Conservation (phyloP, 306 rosid genomes). For the Prunus fruticosa region DNA sequence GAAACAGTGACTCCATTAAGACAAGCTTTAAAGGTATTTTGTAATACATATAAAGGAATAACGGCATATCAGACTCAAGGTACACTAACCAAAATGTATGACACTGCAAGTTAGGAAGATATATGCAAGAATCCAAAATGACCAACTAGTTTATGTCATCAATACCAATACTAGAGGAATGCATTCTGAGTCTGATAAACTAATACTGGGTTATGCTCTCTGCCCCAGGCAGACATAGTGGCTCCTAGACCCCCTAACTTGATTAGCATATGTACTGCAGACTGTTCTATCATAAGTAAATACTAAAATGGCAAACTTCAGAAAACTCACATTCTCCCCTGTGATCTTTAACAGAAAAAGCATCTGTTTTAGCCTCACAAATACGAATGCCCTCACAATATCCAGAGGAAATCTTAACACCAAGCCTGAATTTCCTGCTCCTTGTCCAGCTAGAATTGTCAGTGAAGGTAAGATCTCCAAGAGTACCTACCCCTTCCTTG, state of each 20-base stretch:
- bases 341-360: constrained; percentile 85
- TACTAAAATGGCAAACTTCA: not conserved
- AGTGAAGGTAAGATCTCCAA: constrained; percentile 78
- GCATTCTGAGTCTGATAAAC: not conserved
- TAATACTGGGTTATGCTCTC: not conserved
- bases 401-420: constrained; percentile 64
- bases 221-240: too few species aligned
- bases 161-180: not conserved
- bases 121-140: not conserved
- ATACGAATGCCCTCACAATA: constrained; percentile 55
- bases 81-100: too few species aligned
- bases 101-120: too few species aligned
- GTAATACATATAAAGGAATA: not conserved
- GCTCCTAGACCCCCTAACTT: not conserved
- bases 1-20: constrained; percentile 5
- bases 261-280: not conserved
- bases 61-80: not conserved
- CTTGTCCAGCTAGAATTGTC: constrained; percentile 95
- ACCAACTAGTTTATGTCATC: not conserved
- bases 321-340: constrained; percentile 85
- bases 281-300: not conserved
- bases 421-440: constrained; percentile 86
- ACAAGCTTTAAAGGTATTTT: constrained; percentile 5
- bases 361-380: constrained; percentile 82
- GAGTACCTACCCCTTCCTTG: constrained; percentile 79